phyloP scores from a whole-genome alignment of 2,329 filamentous ascomycete genomes.

The Myotisia sp. region DNA sequence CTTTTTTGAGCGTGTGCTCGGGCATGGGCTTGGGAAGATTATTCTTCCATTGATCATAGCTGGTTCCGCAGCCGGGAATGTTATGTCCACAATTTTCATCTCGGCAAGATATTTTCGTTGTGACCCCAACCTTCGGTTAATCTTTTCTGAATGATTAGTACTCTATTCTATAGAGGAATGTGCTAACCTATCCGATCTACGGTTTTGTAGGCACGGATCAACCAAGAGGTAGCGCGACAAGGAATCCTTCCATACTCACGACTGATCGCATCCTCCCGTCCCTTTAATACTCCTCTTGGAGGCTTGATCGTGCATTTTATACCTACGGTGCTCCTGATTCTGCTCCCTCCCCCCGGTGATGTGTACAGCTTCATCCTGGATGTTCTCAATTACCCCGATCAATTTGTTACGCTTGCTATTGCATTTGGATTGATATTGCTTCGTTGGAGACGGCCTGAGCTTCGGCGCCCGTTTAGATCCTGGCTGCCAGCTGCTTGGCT shows the following conservation, averaged over 20 bases:
- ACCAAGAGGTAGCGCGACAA: constrained; percentile 58
- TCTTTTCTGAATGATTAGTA: too few relatives aligned
- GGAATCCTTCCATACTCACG: constrained; percentile 53
- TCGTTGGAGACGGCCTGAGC: constrained; percentile 44
- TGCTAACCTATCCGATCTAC: too few relatives aligned
- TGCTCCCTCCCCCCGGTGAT: constrained; percentile 48
- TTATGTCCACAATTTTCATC: constrained; percentile 58
- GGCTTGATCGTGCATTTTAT: constrained; percentile 56
- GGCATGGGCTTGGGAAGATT: constrained; percentile 40
- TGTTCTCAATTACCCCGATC: constrained; percentile 53
- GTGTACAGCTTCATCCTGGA: constrained; percentile 62
- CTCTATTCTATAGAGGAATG: too few relatives aligned
- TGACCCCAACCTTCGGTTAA: too few relatives aligned
- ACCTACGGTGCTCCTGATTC: constrained; percentile 52
- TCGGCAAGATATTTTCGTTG: constrained; percentile 35
- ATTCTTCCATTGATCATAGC: constrained; percentile 52
- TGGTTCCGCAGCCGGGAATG: constrained; percentile 54
- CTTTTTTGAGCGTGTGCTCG: constrained; percentile 53
- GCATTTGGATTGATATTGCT: constrained; percentile 47
- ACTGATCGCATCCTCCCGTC: constrained; percentile 48
- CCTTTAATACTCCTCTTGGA: constrained; percentile 53
- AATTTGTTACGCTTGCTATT: constrained; percentile 46
- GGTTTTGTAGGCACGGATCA: constrained; percentile 48
- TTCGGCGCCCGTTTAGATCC: constrained; percentile 50
- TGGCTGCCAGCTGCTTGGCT: constrained; percentile 48